Conservation (phyloP, 768 basidiomycete genomes). For the Amylocystis lapponica region DNA sequence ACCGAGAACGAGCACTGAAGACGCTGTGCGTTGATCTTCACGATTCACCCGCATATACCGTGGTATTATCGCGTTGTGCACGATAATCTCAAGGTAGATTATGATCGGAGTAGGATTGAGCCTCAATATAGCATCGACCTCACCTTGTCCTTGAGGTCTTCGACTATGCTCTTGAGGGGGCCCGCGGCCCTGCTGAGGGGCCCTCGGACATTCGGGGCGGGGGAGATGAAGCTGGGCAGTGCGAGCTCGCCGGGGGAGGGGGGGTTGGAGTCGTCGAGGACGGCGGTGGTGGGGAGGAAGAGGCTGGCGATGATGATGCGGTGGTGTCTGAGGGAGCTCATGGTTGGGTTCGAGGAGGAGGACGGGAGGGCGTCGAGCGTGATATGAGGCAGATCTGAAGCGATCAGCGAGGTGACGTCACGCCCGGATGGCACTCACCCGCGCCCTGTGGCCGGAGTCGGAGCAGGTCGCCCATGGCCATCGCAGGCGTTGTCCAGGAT, state of each 20-base stretch:
- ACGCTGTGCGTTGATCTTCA: too few relatives aligned
- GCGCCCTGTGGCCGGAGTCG: too few relatives aligned
- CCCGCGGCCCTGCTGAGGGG: conserved; percentile 18
- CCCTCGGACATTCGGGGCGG: conserved; percentile 6
- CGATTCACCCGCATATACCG: too few relatives aligned
- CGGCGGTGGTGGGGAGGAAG: conserved; percentile 72
- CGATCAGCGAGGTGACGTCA: too few relatives aligned
- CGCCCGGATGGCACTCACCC: too few relatives aligned
- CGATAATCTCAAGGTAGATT: neutral
- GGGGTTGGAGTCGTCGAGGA: conserved; percentile 51
- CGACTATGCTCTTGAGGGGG: conserved; percentile 68
- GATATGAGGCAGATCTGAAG: too few relatives aligned
- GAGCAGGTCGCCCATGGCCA: too few relatives aligned
- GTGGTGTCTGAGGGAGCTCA: conserved; percentile 71
- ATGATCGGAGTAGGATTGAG: conserved; percentile 15
- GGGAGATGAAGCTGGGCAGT: conserved; percentile 12
- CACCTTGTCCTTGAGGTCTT: conserved; percentile 70
- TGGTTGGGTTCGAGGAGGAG: conserved; percentile 26
- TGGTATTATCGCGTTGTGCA: neutral
- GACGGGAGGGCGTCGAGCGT: neutral
- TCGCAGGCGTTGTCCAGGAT: too few relatives aligned
- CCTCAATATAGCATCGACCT: conserved; percentile 2
- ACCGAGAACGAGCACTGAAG: too few relatives aligned
- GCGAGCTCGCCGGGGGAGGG: conserved; percentile 30
- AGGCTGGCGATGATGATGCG: conserved; percentile 78